These are phyloP conservation scores for Tilletia setariae DNA, from an alignment of 1,284 basidiomycete species.

Conservation along the genomic window DNA sequence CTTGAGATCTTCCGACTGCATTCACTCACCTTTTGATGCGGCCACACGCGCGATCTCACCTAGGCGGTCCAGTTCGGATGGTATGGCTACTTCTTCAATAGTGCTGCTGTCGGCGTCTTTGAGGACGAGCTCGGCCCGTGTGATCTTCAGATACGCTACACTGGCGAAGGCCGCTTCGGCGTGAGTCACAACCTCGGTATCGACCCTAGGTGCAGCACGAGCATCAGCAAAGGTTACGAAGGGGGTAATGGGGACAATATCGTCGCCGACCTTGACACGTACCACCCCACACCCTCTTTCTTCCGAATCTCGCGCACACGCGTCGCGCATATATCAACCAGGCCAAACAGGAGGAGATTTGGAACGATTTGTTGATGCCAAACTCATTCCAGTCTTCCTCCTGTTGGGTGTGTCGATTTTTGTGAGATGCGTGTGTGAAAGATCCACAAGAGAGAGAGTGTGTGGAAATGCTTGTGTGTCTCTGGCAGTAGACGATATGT, in stretches of 20 bases:
- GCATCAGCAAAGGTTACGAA: slow-evolving; percentile 3
- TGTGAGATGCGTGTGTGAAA: too few relatives aligned
- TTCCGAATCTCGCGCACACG: too few relatives aligned
- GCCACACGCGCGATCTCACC: slow-evolving; percentile 29
- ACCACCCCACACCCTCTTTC: too few relatives aligned
- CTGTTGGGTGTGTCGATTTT: too few relatives aligned
- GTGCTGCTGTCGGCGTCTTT: slow-evolving; percentile 24
- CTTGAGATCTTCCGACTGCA: not conserved
- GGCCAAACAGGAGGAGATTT: slow-evolving; percentile 19
- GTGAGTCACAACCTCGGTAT: slow-evolving; percentile 43
- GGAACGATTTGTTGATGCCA: not conserved
- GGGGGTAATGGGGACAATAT: too few relatives aligned
- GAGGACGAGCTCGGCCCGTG: slow-evolving; percentile 29
- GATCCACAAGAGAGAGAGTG: too few relatives aligned
- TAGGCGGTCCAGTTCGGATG: slow-evolving; percentile 29
- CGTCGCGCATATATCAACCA: too few relatives aligned
- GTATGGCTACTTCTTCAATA: slow-evolving; percentile 20
- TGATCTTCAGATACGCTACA: slow-evolving; percentile 46
- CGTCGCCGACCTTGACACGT: too few relatives aligned
- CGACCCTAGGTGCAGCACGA: slow-evolving; percentile 9
- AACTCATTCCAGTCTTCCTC: too few relatives aligned
- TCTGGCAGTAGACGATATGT: too few relatives aligned
- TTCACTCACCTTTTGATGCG: slow-evolving; percentile 17
- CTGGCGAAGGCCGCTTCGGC: slow-evolving; percentile 42
- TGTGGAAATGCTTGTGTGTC: too few relatives aligned